Conservation (phyloP, 768 basidiomycete species). For the Leccinum subtestaceum region DNA sequence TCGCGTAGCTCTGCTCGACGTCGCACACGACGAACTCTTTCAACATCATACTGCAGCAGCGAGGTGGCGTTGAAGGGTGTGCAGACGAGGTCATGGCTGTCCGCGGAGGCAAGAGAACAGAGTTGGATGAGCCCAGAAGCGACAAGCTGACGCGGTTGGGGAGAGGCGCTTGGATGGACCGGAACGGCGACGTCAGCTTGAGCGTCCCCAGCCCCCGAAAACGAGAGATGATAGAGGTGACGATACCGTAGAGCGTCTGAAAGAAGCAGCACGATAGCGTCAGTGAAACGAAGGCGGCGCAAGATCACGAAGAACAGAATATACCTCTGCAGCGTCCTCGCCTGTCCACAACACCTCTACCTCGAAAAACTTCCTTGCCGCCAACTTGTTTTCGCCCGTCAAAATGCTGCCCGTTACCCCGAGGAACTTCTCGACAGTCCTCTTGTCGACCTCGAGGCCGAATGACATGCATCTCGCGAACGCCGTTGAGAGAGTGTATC, state of each 20-base stretch:
- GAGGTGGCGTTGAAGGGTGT: background rate
- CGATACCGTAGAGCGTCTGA: constrained; percentile 29
- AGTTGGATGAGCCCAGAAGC: background rate
- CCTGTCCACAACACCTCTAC: constrained; percentile 29
- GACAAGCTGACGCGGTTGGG: constrained; percentile 7
- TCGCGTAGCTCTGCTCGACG: constrained; percentile 26
- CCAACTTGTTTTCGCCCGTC: constrained; percentile 10
- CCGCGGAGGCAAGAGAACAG: constrained; percentile 7
- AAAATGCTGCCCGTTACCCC: constrained; percentile 24
- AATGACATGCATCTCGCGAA: constrained; percentile 30
- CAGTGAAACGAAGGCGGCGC: background rate
- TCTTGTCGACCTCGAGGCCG: constrained; percentile 31
- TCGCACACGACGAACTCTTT: constrained; percentile 29
- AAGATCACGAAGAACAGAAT: background rate
- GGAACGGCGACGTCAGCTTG: constrained; percentile 33
- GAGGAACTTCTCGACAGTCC: constrained; percentile 33
- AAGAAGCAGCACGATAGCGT: background rate
- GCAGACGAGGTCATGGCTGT: background rate
- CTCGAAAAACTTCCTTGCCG: constrained; percentile 23
- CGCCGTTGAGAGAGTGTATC: constrained; percentile 27
- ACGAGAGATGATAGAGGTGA: constrained; percentile 32
- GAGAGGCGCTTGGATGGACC: constrained; percentile 22
- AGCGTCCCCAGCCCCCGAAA: constrained; percentile 28
- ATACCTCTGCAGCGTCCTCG: constrained; percentile 29
- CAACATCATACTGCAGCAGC: background rate